A percentile compares a stretch with the other conserved stretches of the same genome.
Evolutionary conservation across 1,139 yeast species (phyloP).

Genomic region (Blastobotrys illinoisensis): DNA sequence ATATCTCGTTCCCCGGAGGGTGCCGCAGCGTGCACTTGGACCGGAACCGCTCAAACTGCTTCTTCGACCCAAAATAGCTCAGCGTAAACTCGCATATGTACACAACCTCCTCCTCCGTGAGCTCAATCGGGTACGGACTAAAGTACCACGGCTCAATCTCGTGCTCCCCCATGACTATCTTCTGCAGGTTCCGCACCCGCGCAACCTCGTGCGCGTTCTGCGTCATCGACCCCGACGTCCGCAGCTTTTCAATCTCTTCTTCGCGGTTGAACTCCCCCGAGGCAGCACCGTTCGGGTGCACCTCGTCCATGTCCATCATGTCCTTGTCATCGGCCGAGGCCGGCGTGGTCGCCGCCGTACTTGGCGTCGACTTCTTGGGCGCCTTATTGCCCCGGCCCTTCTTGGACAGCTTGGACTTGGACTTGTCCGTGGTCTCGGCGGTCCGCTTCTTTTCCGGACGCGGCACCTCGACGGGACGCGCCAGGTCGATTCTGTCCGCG

Average conservation of each 20-base stretch:
- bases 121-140: slow-evolving; percentile 92
- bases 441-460: slow-evolving; percentile 42
- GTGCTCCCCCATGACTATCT: slow-evolving; percentile 79
- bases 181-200: slow-evolving; percentile 74
- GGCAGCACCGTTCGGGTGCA: slow-evolving; percentile 68
- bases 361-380: slow-evolving; percentile 7
- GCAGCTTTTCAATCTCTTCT: slow-evolving; percentile 83
- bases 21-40: slow-evolving; percentile 75
- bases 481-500: slow-evolving; percentile 62
- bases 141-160: slow-evolving; percentile 98
- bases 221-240: slow-evolving; percentile 96
- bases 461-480: slow-evolving; percentile 65
- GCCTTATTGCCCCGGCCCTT: slow-evolving; percentile 21
- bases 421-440: slow-evolving; percentile 22
- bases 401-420: slow-evolving; percentile 42
- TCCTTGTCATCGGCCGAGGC: slow-evolving; percentile 19
- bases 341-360: slow-evolving; percentile 20
- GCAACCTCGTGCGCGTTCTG: slow-evolving; percentile 85
- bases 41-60: slow-evolving; percentile 89
- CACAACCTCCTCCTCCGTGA: slow-evolving; percentile 83
- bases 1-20: slow-evolving; percentile 98
- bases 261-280: slow-evolving; percentile 69
- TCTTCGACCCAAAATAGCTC: slow-evolving; percentile 79
- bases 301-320: slow-evolving; percentile 78
- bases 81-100: slow-evolving; percentile 90